These are phyloP conservation scores for Metarhizium sp. DNA, from an alignment of 2,329 filamentous ascomycete genomes.

Conservation along the genomic window DNA sequence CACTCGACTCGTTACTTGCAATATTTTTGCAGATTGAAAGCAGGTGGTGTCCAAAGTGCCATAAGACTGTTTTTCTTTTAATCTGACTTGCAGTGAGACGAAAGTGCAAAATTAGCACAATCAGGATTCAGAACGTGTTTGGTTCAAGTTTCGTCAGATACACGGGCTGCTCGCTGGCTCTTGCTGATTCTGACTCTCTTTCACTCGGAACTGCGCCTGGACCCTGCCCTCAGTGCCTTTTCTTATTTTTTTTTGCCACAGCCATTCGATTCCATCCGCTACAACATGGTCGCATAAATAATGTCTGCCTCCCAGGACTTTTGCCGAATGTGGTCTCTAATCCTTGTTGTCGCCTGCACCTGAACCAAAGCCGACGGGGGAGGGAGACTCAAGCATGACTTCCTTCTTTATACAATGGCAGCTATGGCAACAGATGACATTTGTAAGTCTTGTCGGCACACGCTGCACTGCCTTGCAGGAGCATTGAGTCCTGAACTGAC, in stretches of 20 bases:
- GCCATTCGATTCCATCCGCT: neutral
- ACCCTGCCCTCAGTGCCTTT: neutral
- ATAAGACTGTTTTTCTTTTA: too few species aligned
- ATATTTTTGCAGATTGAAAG: neutral
- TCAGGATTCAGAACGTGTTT: neutral
- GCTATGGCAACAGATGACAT: conserved; percentile 83
- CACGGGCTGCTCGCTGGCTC: conserved; percentile 6
- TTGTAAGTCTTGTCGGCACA: conserved; percentile 48
- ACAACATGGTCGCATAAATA: neutral
- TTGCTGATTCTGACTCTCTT: conserved; percentile 1
- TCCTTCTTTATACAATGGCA: conserved; percentile 62
- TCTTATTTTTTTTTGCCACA: neutral
- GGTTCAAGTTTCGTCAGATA: neutral
- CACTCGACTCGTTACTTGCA: neutral
- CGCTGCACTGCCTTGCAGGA: too few species aligned
- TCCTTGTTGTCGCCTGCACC: neutral
- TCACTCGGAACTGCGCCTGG: neutral
- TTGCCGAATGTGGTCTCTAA: neutral
- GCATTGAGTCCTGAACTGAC: neutral
- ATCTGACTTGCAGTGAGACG: too few species aligned
- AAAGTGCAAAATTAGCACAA: neutral
- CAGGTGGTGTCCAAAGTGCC: neutral
- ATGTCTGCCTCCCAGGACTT: neutral
- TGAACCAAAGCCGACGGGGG: neutral
- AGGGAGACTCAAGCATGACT: conserved; percentile 14